Evolutionary conservation across 2,329 filamentous ascomycete species (phyloP), one percentile per base, ranked within the genome.

Genomic region (Colletotrichum sp.): DNA sequence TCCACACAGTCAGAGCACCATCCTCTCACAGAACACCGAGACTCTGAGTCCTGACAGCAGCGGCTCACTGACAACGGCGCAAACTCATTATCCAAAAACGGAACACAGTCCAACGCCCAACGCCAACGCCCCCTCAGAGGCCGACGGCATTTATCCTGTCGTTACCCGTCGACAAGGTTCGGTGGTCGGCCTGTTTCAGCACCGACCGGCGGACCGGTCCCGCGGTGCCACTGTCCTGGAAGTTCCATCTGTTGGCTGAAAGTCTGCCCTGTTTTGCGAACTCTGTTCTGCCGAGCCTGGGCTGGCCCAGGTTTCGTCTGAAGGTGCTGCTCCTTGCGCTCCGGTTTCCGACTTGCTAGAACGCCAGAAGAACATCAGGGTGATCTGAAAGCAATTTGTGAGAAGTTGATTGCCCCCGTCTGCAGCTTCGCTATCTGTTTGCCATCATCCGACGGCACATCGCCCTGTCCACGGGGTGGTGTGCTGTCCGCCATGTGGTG

Each of bases 131-230:
- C 21, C n/a, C 15, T 13, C 36, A 30, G 44, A 66, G 18, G 24
- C 57, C 57, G 21, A 69, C 57, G 68, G 68, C 68, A 70, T 70
- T 52, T 63, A 39, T 49, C 34, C 34, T 15, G 65, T 44, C 67
- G 26, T 62, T 28, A 16, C 34, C 15, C 32, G 24, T 69, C 64
- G 70, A 73, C 73, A 73, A 73, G 73, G 73, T 73, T 73, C 64
- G 64, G 64, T 60, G 44, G 73, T 73, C 59, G 64, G 59, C 59
- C 21, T 49, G 73, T 76, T 73, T 76, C 65, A 71, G 64, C 70
- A 76, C 64, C 64, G 59, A 73, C 64, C 26, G 49, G 63, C 44
- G 73, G 70, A 65, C 64, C 70, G 59, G 73, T 69, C 70, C 73
- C 73, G 70, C 64, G 59, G 73, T 49, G 62, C 73, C 64, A 63